These are phyloP conservation scores for Malassezia psittaci DNA, from an alignment of 1,284 basidiomycete species.

Conservation along the genomic window DNA sequence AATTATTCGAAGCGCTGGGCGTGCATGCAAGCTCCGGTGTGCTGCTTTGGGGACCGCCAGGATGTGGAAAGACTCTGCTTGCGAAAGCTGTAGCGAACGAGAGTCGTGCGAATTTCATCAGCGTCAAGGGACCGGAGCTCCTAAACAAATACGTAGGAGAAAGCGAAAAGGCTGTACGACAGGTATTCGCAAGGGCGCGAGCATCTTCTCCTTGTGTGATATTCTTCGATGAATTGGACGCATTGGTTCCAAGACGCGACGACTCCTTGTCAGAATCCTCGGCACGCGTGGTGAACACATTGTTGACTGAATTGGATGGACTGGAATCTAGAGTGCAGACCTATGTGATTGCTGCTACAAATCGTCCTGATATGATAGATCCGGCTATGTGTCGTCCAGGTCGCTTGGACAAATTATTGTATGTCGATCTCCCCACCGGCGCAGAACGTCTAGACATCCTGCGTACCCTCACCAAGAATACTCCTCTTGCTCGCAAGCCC, in stretches of 20 bases:
- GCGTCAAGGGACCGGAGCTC: slow-evolving; percentile 89
- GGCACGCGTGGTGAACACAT: slow-evolving; percentile 91
- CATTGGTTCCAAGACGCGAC: slow-evolving; percentile 83
- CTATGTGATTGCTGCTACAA: slow-evolving; percentile 92
- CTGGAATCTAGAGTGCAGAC: slow-evolving; percentile 75
- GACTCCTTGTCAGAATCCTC: slow-evolving; percentile 85
- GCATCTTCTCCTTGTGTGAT: slow-evolving; percentile 81
- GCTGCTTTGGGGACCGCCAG: slow-evolving; percentile 93
- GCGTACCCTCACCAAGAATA: slow-evolving; percentile 56
- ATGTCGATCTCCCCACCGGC: slow-evolving; percentile 76
- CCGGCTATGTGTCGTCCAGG: slow-evolving; percentile 97
- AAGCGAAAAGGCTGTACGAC: slow-evolving; percentile 84
- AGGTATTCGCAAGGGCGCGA: slow-evolving; percentile 78
- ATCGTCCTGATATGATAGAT: slow-evolving; percentile 97
- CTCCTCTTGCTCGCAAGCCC: slow-evolving; percentile 57
- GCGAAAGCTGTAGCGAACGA: slow-evolving; percentile 97
- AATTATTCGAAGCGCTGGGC: slow-evolving; percentile 77
- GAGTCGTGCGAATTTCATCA: slow-evolving; percentile 86
- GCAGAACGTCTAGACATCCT: slow-evolving; percentile 72
- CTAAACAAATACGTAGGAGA: slow-evolving; percentile 97
- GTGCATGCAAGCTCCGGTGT: slow-evolving; percentile 66
- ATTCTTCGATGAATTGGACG: slow-evolving; percentile 94
- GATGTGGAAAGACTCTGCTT: slow-evolving; percentile 88
- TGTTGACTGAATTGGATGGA: slow-evolving; percentile 90
- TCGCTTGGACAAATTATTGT: slow-evolving; percentile 86